A percentile compares a stretch with the other conserved stretches of the same genome.
phyloP scores from a whole-genome alignment of 2,329 filamentous ascomycete species.

The Stachybotrys chlorohalonatus region DNA sequence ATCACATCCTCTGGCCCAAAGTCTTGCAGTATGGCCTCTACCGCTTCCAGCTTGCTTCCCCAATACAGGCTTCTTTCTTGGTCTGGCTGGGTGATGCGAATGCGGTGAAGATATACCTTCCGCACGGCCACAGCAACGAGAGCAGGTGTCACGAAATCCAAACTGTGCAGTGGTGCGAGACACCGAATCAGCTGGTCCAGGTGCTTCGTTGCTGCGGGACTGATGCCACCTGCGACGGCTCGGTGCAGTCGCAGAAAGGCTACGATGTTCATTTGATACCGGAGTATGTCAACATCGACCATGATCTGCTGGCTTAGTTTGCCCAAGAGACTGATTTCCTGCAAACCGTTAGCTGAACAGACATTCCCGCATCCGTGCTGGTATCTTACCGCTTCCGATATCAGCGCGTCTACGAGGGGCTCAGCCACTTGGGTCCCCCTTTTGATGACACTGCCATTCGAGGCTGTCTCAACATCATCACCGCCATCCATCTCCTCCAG shows the following conservation, averaged over 20 bases:
- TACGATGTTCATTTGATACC: conserved; percentile 81
- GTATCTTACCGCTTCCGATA: conserved; percentile 32
- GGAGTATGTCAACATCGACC: conserved; percentile 66
- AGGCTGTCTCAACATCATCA: conserved; percentile 21
- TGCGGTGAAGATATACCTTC: conserved; percentile 83
- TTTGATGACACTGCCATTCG: conserved; percentile 37
- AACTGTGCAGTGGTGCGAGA: conserved; percentile 71
- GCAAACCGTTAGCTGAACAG: conserved; percentile 9
- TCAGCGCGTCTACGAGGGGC: conserved; percentile 19
- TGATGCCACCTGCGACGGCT: conserved; percentile 69
- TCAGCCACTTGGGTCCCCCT: conserved; percentile 12
- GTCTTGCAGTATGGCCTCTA: conserved; percentile 56
- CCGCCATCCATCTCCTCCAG: conserved; percentile 50
- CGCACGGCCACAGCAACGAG: conserved; percentile 72
- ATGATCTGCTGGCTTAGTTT: conserved; percentile 48
- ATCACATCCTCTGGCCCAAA: conserved; percentile 54
- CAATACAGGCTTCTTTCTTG: conserved; percentile 87
- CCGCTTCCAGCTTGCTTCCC: conserved; percentile 68
- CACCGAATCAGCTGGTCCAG: conserved; percentile 61
- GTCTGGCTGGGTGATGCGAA: conserved; percentile 58
- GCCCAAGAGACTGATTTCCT: conserved; percentile 52
- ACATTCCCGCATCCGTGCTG: neutral
- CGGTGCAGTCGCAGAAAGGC: conserved; percentile 83
- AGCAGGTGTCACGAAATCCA: conserved; percentile 76
- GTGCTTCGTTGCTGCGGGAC: conserved; percentile 69